phyloP scores from a whole-genome alignment of 139 green algal genomes.

The Spirogloea muscicola region DNA sequence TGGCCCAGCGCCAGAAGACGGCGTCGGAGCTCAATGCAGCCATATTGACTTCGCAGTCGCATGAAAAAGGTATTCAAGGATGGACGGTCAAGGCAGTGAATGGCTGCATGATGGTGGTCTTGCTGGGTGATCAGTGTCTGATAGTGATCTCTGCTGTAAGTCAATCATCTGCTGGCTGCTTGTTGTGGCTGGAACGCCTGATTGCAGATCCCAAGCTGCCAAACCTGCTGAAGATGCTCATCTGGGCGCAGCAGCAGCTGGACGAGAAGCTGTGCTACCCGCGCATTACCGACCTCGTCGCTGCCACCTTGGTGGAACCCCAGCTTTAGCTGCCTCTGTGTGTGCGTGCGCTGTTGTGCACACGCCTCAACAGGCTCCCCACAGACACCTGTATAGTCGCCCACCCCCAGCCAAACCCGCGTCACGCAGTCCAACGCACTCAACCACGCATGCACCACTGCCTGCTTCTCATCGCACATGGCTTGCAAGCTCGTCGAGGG shows the following conservation, averaged over 20 bases:
- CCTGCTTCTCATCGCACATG: too few species aligned
- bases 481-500: too few species aligned
- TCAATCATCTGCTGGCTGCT: neutral
- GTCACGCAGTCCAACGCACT: too few species aligned
- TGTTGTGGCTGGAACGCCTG: neutral
- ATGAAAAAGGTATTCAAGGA: slow-evolving; percentile 77
- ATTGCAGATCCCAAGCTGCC: slow-evolving; percentile 41
- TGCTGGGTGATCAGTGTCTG: neutral
- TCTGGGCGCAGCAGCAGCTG: slow-evolving; percentile 67
- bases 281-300: slow-evolving; percentile 65
- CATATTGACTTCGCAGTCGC: slow-evolving; percentile 77
- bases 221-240: slow-evolving; percentile 49
- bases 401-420: too few species aligned
- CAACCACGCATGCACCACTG: too few species aligned
- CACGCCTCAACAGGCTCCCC: too few species aligned
- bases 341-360: too few species aligned
- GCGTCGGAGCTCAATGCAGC: slow-evolving; percentile 90
- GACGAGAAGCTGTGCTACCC: slow-evolving; percentile 67
- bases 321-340: too few species aligned
- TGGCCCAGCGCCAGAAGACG: slow-evolving; percentile 83
- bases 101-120: slow-evolving; percentile 8
- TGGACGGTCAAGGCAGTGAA: neutral
- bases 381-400: too few species aligned
- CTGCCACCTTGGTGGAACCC: slow-evolving; percentile 39
- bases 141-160: neutral